These are phyloP conservation scores for Nasturtium officinale DNA, from an alignment of 345 rosid species.

Conservation along the genomic window DNA sequence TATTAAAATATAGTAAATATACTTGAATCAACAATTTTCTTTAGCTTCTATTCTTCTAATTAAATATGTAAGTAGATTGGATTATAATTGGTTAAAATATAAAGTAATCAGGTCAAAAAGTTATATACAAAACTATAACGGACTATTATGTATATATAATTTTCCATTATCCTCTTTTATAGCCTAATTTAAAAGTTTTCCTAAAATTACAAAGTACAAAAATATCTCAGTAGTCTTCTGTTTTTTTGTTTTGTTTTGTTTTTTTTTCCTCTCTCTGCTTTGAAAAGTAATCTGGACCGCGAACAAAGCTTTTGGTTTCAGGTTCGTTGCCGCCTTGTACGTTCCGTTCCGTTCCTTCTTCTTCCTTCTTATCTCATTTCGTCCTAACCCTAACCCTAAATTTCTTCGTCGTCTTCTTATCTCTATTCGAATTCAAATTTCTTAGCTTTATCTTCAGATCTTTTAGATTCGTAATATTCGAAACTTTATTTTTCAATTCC, in stretches of 20 bases:
- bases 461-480: slow-evolving; percentile 48
- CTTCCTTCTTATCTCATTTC: slow-evolving; percentile 27
- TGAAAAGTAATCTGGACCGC: slow-evolving; percentile 66
- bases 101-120: not conserved
- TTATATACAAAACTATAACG: not conserved
- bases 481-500: slow-evolving; percentile 23
- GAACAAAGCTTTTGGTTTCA: slow-evolving; percentile 50
- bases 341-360: slow-evolving; percentile 62
- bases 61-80: not conserved
- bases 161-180: not conserved
- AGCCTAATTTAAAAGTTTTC: not conserved
- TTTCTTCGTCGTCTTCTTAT: not conserved
- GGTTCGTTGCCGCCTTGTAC: slow-evolving; percentile 65
- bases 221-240: slow-evolving; percentile 12
- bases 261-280: slow-evolving; percentile 23
- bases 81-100: not conserved
- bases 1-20: not conserved
- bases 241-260: not conserved
- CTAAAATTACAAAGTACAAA: not conserved
- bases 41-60: too few species aligned
- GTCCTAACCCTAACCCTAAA: slow-evolving; percentile 42
- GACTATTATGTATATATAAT: not conserved
- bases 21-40: not conserved
- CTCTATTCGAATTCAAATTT: not conserved
- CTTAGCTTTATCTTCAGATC: slow-evolving; percentile 10